These are phyloP conservation scores for Epichloe amarillans DNA, from an alignment of 2,329 filamentous ascomycete species.

Conservation along the genomic window DNA sequence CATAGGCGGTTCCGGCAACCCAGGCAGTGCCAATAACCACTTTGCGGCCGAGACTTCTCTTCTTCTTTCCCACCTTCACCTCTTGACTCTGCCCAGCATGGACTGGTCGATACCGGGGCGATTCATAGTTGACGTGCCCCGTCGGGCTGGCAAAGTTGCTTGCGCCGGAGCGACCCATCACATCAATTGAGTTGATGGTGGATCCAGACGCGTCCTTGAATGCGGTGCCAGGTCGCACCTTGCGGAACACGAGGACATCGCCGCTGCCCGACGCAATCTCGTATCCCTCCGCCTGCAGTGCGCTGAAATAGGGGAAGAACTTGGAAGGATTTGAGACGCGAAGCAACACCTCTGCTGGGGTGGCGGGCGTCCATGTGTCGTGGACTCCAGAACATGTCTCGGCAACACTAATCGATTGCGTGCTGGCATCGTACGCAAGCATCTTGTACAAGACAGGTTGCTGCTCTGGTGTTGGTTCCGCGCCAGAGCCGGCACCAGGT, in stretches of 20 bases:
- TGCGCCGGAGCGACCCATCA: conserved; percentile 34
- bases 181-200: conserved; percentile 45
- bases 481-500: not conserved
- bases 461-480: not conserved
- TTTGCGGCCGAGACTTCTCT: conserved; percentile 30
- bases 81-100: conserved; percentile 16
- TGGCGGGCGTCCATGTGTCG: conserved; percentile 33
- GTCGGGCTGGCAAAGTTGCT: conserved; percentile 52
- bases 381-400: conserved; percentile 45
- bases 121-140: conserved; percentile 50
- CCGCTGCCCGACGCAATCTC: conserved; percentile 51
- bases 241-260: conserved; percentile 54
- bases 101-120: conserved; percentile 24
- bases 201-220: conserved; percentile 2
- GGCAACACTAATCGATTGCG: conserved; percentile 42
- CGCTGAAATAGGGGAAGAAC: conserved; percentile 50
- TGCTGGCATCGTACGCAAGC: conserved; percentile 49
- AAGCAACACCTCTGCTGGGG: conserved; percentile 46
- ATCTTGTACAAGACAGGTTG: conserved; percentile 40
- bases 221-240: conserved; percentile 26
- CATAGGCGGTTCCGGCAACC: conserved; percentile 43
- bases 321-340: conserved; percentile 48
- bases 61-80: conserved; percentile 25
- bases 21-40: conserved; percentile 39
- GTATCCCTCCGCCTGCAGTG: conserved; percentile 47